Conservation (phyloP, 345 rosid genomes). For the Hibiscus tridactylites region DNA sequence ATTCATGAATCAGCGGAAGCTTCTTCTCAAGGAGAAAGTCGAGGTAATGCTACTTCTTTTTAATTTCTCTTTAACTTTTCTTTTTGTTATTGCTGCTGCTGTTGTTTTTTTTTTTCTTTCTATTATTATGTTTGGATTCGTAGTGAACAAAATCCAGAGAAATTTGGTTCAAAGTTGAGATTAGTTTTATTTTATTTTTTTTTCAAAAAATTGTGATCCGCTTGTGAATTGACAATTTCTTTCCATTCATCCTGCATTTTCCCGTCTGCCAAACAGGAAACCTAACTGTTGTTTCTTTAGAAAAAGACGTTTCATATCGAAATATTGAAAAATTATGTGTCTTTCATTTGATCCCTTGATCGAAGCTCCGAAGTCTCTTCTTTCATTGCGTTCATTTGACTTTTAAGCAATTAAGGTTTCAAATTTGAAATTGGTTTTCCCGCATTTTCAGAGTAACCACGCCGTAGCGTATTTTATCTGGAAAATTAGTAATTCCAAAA, state of each 20-base stretch:
- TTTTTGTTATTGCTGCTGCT: neutral
- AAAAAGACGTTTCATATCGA: neutral
- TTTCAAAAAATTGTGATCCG: neutral
- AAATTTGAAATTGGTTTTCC: neutral
- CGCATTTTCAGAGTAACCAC: neutral
- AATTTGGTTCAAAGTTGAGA: neutral
- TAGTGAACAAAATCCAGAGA: neutral
- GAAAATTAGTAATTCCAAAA: neutral
- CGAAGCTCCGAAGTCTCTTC: neutral
- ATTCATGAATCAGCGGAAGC: slow-evolving; percentile 20
- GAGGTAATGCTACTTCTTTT: slow-evolving; percentile 10
- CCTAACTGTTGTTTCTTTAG: neutral
- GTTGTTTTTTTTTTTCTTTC: neutral
- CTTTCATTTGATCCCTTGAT: neutral
- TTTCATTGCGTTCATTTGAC: neutral
- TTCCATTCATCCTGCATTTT: neutral
- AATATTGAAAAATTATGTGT: neutral
- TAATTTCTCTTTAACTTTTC: neutral
- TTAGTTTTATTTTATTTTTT: neutral
- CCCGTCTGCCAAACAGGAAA: neutral
- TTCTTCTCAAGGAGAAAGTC: too few relatives aligned
- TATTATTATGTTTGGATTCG: neutral
- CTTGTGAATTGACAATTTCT: neutral
- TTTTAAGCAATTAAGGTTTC: neutral
- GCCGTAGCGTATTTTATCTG: neutral